phyloP scores from a whole-genome alignment of 352 stramenopile species.

The Globisporangium viniferum region DNA sequence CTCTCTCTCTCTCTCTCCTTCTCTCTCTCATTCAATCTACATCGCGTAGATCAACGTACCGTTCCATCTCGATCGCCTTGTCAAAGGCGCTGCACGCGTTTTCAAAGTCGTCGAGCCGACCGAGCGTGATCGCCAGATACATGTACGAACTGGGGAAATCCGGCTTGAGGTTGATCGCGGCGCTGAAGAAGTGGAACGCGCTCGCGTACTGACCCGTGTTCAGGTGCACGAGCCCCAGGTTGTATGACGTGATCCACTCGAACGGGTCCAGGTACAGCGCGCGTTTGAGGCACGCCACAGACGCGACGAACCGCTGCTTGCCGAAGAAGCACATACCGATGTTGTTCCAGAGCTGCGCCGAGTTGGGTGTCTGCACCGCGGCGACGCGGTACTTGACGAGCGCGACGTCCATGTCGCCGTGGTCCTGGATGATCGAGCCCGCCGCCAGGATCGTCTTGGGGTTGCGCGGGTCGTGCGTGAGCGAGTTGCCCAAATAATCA shows the following conservation, averaged over 20 bases:
- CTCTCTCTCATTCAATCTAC: conserved; percentile 1
- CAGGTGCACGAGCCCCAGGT: conserved; percentile 92
- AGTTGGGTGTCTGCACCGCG: conserved; percentile 89
- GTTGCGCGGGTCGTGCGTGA: conserved; percentile 90
- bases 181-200: conserved; percentile 92
- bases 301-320: conserved; percentile 85
- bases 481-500: conserved; percentile 92
- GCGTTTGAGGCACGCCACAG: conserved; percentile 89
- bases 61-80: conserved; percentile 89
- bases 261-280: conserved; percentile 92
- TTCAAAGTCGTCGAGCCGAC: conserved; percentile 89
- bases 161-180: conserved; percentile 85
- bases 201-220: conserved; percentile 91
- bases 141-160: conserved; percentile 91
- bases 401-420: conserved; percentile 92
- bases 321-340: conserved; percentile 96
- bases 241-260: conserved; percentile 94
- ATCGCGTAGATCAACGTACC: conserved; percentile 26
- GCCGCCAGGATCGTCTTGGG: conserved; percentile 91
- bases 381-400: conserved; percentile 94
- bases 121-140: conserved; percentile 90
- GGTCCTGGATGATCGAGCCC: conserved; percentile 92
- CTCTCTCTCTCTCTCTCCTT: conserved; percentile 4
- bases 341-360: conserved; percentile 94
- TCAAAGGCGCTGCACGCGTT: conserved; percentile 91